Conservation (phyloP, 768 basidiomycete species). For the Calocera cornea region DNA sequence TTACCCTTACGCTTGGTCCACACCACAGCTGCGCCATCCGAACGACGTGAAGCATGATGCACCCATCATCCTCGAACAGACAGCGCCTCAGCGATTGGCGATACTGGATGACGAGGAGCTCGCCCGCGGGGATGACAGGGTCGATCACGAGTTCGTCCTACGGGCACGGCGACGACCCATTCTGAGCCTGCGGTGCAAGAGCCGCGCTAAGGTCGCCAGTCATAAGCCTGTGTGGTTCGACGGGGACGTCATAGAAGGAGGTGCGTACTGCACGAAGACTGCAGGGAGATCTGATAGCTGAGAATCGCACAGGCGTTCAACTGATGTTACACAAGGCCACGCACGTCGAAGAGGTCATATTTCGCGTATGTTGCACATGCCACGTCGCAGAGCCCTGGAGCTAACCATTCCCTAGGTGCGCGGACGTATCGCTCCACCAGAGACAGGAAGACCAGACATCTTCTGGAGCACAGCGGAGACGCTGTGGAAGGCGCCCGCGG, state of each 20-base stretch:
- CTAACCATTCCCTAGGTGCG: background rate
- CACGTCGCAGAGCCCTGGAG: background rate
- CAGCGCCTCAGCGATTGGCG: background rate
- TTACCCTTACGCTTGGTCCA: slow-evolving; percentile 1
- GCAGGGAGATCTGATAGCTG: background rate
- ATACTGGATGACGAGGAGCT: background rate
- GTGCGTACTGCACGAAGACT: background rate
- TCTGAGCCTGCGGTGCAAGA: background rate
- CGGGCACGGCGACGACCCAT: background rate
- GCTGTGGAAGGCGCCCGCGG: background rate
- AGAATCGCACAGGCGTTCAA: background rate
- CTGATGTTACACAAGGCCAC: background rate
- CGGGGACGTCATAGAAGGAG: background rate
- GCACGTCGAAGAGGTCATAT: background rate
- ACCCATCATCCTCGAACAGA: background rate
- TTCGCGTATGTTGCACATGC: background rate
- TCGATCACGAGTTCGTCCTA: background rate
- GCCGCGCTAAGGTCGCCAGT: background rate
- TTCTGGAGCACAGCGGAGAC: background rate
- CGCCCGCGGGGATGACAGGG: background rate
- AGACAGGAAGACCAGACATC: background rate
- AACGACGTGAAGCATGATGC: background rate
- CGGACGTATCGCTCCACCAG: background rate
- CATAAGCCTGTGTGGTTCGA: background rate
- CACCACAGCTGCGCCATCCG: background rate